Evolutionary conservation across 306 rosid genomes (phyloP), one percentile per base, ranked within the genome.

Genomic region (Potentilla sterilis): DNA sequence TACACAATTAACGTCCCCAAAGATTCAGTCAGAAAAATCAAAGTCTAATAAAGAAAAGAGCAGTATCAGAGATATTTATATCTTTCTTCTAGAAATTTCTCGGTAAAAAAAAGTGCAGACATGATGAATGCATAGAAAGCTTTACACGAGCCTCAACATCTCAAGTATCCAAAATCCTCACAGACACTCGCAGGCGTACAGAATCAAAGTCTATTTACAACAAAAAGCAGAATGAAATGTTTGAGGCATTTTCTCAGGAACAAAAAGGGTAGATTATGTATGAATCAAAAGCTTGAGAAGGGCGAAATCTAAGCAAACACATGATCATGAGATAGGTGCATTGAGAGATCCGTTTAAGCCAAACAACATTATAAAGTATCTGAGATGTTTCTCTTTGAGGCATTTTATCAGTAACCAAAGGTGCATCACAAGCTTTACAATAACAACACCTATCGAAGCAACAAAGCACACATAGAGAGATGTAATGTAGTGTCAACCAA

Each of bases 341-440:
- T 28, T 51, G 32, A 14, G 0, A n/a, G 35, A 13, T 10, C 43
- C 14, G 19, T 5, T 32, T 4, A 10, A n/a, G 55, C 62, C 69
- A 62, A 24, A 28, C 38, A 37, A 21, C n/a, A 38, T 14, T 1
- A 18, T 19, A 1, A 72, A 12, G 11, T 19, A 52, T 37, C 22
- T 21, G 21, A 41, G 15, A 5, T 48, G 32, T 2, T 32, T 54
- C 12, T 70, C 48, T 66, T 66, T 67, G 35, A 40, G n/a, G 22
- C 47, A 70, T 34, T 72, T 38, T 52, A 35, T 52, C 65, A 52
- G 49, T n/a, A 52, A 52, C 65, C 37, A 51, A 52, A 71, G 22
- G 48, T 12, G 47, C 7, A 22, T 24, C 21, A 28, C 28, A 61
- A 61, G 8, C 40, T 4, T 13, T 24, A 24, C 65, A 59, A 10